Percentiles rank a stretch among this genome's conserved stretches.
Evolutionary conservation across 2,329 filamentous ascomycete genomes (phyloP).

Genomic region (Aureobasidium lini): DNA sequence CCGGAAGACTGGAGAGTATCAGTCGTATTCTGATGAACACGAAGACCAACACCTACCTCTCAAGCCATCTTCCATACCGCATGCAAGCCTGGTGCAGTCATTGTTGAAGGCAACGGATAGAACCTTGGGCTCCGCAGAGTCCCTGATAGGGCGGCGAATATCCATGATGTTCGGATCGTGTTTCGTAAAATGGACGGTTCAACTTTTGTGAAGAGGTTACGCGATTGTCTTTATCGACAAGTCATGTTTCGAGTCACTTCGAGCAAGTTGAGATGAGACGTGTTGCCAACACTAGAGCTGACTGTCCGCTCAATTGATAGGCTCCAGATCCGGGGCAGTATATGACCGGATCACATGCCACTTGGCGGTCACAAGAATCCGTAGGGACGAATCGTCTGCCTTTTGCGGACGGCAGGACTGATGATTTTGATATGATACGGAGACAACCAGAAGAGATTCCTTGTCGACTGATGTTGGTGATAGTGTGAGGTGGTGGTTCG

Average conservation of each 20-base stretch:
- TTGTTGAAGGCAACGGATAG: constrained; percentile 81
- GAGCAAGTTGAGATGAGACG: not conserved
- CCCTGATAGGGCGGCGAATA: constrained; percentile 77
- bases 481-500: not conserved
- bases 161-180: constrained; percentile 59
- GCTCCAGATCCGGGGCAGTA: not conserved
- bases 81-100: constrained; percentile 76
- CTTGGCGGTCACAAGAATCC: not conserved
- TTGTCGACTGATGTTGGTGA: not conserved
- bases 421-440: too few species aligned
- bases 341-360: constrained; percentile 5
- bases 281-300: not conserved
- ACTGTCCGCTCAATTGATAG: not conserved
- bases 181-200: not conserved
- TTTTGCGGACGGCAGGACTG: not conserved
- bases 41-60: constrained; percentile 27
- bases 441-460: too few species aligned
- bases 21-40: not conserved
- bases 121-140: constrained; percentile 63
- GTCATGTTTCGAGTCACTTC: not conserved
- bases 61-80: constrained; percentile 82
- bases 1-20: constrained; percentile 20
- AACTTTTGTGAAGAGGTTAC: not conserved
- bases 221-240: not conserved
- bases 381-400: not conserved